Conservation (phyloP, 164 flowering plant species). For the Vitis rupestris region DNA sequence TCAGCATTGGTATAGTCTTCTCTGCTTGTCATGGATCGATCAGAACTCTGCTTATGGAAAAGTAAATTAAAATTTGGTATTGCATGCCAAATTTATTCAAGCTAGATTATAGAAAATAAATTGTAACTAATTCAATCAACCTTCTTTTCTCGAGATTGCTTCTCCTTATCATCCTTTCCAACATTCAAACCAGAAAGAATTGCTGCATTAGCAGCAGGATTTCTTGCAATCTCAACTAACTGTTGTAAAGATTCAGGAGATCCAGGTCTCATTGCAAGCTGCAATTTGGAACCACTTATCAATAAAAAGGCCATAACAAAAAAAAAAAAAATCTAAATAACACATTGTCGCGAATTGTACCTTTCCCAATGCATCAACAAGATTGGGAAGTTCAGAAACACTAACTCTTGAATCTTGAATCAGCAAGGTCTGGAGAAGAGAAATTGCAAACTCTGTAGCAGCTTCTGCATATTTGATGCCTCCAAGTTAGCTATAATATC, state of each 20-base stretch:
- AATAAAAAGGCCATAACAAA: not conserved
- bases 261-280: slow-evolving; percentile 92
- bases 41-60: slow-evolving; percentile 37
- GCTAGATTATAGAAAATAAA: not conserved
- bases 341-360: slow-evolving; percentile 21
- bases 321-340: not conserved
- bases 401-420: slow-evolving; percentile 59
- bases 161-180: slow-evolving; percentile 67
- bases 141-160: slow-evolving; percentile 70
- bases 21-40: slow-evolving; percentile 31
- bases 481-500: slow-evolving; percentile 2
- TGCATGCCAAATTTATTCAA: too few relatives aligned
- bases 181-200: slow-evolving; percentile 29
- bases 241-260: slow-evolving; percentile 84
- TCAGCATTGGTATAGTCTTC: slow-evolving; percentile 58
- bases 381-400: slow-evolving; percentile 76
- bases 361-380: slow-evolving; percentile 95
- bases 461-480: slow-evolving; percentile 57
- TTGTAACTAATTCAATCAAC: slow-evolving; percentile 22
- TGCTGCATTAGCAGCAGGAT: slow-evolving; percentile 53
- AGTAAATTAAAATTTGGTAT: not conserved
- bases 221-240: slow-evolving; percentile 79
- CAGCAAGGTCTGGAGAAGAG: slow-evolving; percentile 74
- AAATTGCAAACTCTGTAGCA: slow-evolving; percentile 85
- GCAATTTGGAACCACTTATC: slow-evolving; percentile 10